These are phyloP conservation scores for Bipolaris gigantea DNA, from an alignment of 2,329 filamentous ascomycete genomes.

Conservation along the genomic window DNA sequence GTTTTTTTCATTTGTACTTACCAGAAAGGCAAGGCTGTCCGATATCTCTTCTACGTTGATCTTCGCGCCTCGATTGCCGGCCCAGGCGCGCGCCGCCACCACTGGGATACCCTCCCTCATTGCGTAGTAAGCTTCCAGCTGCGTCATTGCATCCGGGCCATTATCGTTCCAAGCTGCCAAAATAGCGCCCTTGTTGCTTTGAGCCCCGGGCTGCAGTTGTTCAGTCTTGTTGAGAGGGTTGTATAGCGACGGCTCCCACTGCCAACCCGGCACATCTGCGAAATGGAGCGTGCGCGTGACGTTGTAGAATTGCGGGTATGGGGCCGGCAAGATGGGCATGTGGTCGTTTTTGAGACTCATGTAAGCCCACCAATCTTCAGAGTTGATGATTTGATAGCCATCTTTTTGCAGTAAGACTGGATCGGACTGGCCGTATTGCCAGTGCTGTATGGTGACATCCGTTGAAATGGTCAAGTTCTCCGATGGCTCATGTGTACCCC, in stretches of 20 bases:
- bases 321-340: constrained; percentile 50
- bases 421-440: constrained; percentile 55
- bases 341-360: constrained; percentile 59
- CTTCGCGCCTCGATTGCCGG: constrained; percentile 42
- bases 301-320: constrained; percentile 54
- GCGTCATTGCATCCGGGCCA: constrained; percentile 53
- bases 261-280: constrained; percentile 46
- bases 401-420: constrained; percentile 45
- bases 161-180: constrained; percentile 56
- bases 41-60: constrained; percentile 33
- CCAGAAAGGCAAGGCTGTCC: constrained; percentile 44
- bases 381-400: constrained; percentile 50
- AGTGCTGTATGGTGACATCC: constrained; percentile 51
- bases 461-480: constrained; percentile 44
- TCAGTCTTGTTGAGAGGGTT: constrained; percentile 49
- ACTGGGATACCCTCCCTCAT: constrained; percentile 52
- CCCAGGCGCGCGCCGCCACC: constrained; percentile 50
- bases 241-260: constrained; percentile 52
- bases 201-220: constrained; percentile 40
- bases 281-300: constrained; percentile 51
- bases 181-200: constrained; percentile 38
- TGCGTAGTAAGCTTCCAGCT: constrained; percentile 54
- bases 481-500: constrained; percentile 51
- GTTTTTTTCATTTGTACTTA: neutral
- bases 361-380: constrained; percentile 58